Percentiles rank a stretch among this genome's conserved stretches.
phyloP scores from a whole-genome alignment of 164 flowering plant species.

The Chimonanthus praecox region DNA sequence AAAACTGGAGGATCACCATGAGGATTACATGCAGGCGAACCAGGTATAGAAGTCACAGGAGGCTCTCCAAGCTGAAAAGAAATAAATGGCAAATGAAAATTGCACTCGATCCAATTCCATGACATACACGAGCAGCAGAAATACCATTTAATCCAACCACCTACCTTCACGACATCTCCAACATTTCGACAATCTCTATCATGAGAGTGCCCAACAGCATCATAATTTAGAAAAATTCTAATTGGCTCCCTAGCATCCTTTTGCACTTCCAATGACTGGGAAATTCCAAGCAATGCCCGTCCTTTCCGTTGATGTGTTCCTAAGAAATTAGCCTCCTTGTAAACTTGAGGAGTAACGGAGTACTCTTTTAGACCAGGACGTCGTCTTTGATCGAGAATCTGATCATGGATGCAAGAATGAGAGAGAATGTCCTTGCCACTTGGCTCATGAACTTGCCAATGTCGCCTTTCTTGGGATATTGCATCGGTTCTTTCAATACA shows the following conservation, averaged over 20 bases:
- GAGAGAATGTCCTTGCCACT: slow-evolving; percentile 39
- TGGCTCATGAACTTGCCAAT: slow-evolving; percentile 17
- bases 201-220: slow-evolving; percentile 95
- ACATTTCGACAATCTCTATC: slow-evolving; percentile 89
- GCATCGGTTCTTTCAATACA: slow-evolving; percentile 34
- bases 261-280: slow-evolving; percentile 19
- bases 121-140: neutral
- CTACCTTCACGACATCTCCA: slow-evolving; percentile 87
- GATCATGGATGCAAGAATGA: slow-evolving; percentile 98
- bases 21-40: slow-evolving; percentile 77
- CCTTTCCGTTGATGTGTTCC: slow-evolving; percentile 45
- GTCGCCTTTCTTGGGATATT: slow-evolving; percentile 24
- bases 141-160: slow-evolving; percentile 15
- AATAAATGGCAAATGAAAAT: slow-evolving; percentile 6
- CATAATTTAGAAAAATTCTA: slow-evolving; percentile 92
- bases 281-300: slow-evolving; percentile 60
- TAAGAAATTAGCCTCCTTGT: slow-evolving; percentile 35
- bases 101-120: slow-evolving; percentile 4
- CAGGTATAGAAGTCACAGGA: slow-evolving; percentile 39
- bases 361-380: slow-evolving; percentile 81
- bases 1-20: slow-evolving; percentile 82
- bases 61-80: slow-evolving; percentile 90
- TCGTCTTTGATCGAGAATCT: slow-evolving; percentile 79
- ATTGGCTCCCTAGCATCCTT: slow-evolving; percentile 64
- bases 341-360: slow-evolving; percentile 87